Conservation (phyloP, 169 alveolate species). For the Miamiensis avidus region DNA sequence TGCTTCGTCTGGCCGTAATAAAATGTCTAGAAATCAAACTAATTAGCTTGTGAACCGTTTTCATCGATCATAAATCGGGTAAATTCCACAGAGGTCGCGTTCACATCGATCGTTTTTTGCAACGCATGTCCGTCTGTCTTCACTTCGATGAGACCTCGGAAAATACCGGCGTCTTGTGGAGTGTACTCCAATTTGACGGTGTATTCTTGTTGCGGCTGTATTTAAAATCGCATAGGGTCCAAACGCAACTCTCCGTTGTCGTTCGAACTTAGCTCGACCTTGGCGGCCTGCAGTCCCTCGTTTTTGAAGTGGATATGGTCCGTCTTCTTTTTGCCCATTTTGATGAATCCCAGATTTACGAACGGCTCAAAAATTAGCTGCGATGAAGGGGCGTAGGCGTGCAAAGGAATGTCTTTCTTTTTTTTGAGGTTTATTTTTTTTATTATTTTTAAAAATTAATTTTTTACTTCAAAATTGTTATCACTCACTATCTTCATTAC, state of each 20-base stretch:
- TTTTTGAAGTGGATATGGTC: slow-evolving; percentile 77
- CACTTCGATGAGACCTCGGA: slow-evolving; percentile 41
- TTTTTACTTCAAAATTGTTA: slow-evolving; percentile 21
- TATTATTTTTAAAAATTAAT: no score
- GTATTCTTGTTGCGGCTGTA: slow-evolving; percentile 49
- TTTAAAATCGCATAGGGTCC: slow-evolving; percentile 52
- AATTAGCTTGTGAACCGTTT: slow-evolving; percentile 74
- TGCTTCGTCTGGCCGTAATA: slow-evolving; percentile 83
- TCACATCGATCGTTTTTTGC: slow-evolving; percentile 67
- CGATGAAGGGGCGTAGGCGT: slow-evolving; percentile 41
- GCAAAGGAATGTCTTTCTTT: slow-evolving; percentile 30
- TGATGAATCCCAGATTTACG: slow-evolving; percentile 74
- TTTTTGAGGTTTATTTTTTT: no score
- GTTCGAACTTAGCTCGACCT: slow-evolving; percentile 62
- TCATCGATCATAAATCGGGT: slow-evolving; percentile 74
- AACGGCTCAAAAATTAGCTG: slow-evolving; percentile 48
- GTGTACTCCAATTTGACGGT: slow-evolving; percentile 45
- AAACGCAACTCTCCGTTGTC: slow-evolving; percentile 54
- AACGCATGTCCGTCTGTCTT: slow-evolving; percentile 47
- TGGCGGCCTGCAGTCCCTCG: slow-evolving; percentile 76
- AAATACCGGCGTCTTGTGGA: slow-evolving; percentile 54
- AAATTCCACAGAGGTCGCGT: slow-evolving; percentile 67
- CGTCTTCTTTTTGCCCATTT: slow-evolving; percentile 66
- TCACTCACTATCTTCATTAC: slow-evolving; percentile 54
- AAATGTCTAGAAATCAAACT: slow-evolving; percentile 77